Conservation (phyloP, 1,284 basidiomycete species). For the Xerocomus amazonicus region DNA sequence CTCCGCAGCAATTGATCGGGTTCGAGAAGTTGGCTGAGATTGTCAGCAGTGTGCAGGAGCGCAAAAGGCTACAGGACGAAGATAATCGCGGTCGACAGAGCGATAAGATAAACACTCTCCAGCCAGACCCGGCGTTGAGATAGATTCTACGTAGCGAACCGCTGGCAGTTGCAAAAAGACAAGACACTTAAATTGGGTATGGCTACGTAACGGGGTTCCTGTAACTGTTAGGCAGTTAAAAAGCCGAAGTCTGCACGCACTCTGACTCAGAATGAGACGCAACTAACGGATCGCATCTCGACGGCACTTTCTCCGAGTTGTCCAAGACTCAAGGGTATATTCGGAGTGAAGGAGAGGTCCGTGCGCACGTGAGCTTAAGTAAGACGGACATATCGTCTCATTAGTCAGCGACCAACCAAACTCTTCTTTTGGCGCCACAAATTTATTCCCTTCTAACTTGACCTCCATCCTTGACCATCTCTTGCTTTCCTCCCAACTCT, state of each 20-base stretch:
- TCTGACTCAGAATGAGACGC: slow-evolving; percentile 4
- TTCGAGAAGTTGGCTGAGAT: not conserved
- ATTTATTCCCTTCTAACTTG: slow-evolving; percentile 20
- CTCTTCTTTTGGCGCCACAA: slow-evolving; percentile 23
- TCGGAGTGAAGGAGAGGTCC: slow-evolving; percentile 17
- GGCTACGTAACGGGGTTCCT: slow-evolving; percentile 15
- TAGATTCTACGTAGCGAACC: too few relatives aligned
- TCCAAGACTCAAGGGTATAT: slow-evolving; percentile 1
- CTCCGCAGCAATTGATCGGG: not conserved
- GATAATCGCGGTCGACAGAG: not conserved
- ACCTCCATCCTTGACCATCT: slow-evolving; percentile 18
- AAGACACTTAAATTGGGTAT: not conserved
- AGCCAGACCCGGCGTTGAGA: not conserved
- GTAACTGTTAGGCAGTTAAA: not conserved
- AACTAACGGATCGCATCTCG: slow-evolving; percentile 8
- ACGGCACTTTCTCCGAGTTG: not conserved
- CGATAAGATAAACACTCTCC: slow-evolving; percentile 1
- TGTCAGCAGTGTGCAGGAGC: slow-evolving; percentile 5
- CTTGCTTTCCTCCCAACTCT: slow-evolving; percentile 17
- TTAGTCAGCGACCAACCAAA: slow-evolving; percentile 28
- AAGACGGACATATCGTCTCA: slow-evolving; percentile 6
- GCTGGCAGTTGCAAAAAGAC: too few relatives aligned
- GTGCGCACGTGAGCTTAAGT: slow-evolving; percentile 26
- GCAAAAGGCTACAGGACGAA: slow-evolving; percentile 19
- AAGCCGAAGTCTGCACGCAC: slow-evolving; percentile 4